Base-by-base conservation (phyloP, 2,329 filamentous ascomycete species). In the Neonectria ditissima region DNA sequence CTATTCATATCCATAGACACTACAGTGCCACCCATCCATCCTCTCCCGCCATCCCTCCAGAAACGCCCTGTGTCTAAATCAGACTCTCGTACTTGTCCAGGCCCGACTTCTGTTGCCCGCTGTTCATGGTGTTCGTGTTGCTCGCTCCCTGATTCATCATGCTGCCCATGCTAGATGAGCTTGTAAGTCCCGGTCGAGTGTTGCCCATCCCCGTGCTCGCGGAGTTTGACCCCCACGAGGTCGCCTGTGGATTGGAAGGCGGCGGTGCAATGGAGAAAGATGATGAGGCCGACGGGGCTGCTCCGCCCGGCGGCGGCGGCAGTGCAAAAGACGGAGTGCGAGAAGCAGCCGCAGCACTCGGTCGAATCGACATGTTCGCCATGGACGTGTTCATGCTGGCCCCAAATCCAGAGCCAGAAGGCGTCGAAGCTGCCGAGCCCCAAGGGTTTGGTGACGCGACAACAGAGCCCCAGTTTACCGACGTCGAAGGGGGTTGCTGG, bases 51-150 rank as follows among this genome's bases (percentile, higher is more conserved):
- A 16, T 16, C 32, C 11, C 37, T 16, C 22, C 54, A 13, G 43
- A 58, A 62, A 66, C 54, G 59, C 57, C 57, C 56, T 14, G 45
- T 37, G 18, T 62, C 73, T 79, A 91, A 69, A 91, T 76, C 69
- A 92, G 75, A 79, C 89, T 91, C 76, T 89, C 86, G 68, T 91
- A 92, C 78, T 89, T 89, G 77, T 90, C 88, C 78, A 91, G 79
- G 0, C 89, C 88, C 5, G 84, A 83, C 70, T 82, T 84, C 61
- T 76, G 78, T 59, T 79, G 76, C 45, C 62, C 63, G 30, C 69
- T 64, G 10, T 59, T 53, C 18, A 57, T 71, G 69, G 65, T 75
- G 71, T 65, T 73, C 71, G 51, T 74, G 67, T 47, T 69, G 69
- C 34, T 70, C 62, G 24, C 73, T 59, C 51, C 69, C 58, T 59